A percentile compares a stretch with the other conserved stretches of the same genome.
phyloP scores from a whole-genome alignment of 306 rosid genomes.

The Abrus pulchellus region DNA sequence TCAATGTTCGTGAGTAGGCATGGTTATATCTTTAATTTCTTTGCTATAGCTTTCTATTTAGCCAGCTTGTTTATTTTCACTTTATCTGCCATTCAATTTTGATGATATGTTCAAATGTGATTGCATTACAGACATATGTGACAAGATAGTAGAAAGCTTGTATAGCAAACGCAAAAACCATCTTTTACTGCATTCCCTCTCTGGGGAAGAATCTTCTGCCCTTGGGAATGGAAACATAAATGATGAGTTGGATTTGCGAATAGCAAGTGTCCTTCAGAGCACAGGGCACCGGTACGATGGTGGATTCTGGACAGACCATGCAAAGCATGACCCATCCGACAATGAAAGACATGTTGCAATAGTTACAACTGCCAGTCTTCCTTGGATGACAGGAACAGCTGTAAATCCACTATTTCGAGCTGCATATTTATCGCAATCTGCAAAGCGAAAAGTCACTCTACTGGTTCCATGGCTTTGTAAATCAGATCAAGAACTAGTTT shows the following conservation, averaged over 20 bases:
- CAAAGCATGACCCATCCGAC: constrained; percentile 65
- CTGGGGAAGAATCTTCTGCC: constrained; percentile 72
- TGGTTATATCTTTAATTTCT: constrained; percentile 32
- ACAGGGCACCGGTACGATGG: constrained; percentile 92
- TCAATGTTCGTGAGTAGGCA: background rate
- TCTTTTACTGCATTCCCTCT: constrained; percentile 59
- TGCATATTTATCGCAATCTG: constrained; percentile 87
- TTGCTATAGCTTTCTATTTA: constrained; percentile 31
- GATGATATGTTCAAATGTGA: constrained; percentile 44
- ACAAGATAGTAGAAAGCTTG: constrained; percentile 89
- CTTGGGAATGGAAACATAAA: constrained; percentile 73
- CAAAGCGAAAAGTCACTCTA: constrained; percentile 83
- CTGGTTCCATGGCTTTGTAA: constrained; percentile 96
- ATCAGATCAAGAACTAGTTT: constrained; percentile 92
- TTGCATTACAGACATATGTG: constrained; percentile 86
- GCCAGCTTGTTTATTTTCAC: background rate
- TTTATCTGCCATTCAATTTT: constrained; percentile 32
- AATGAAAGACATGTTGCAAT: constrained; percentile 89
- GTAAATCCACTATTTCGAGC: constrained; percentile 98
- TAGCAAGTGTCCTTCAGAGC: constrained; percentile 95
- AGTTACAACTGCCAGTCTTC: constrained; percentile 98
- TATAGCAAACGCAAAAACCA: constrained; percentile 85
- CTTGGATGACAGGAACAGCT: constrained; percentile 99
- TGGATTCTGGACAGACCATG: constrained; percentile 85
- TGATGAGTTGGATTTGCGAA: constrained; percentile 86